A percentile compares a stretch with the other conserved stretches of the same genome.
Conservation (phyloP, 75 land plant species). For the Azolla pinnata region DNA sequence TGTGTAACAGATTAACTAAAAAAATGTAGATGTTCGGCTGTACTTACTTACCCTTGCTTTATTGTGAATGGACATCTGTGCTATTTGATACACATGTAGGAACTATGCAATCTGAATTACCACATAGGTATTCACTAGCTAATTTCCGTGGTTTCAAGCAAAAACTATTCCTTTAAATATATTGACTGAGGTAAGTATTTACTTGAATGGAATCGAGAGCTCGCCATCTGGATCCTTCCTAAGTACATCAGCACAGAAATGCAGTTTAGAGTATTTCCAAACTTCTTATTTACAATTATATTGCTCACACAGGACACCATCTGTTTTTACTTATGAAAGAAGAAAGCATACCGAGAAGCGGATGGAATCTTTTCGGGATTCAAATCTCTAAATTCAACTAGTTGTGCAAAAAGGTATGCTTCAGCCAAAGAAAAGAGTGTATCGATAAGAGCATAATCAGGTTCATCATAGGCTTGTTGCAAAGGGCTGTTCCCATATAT, state of each 20-base stretch:
- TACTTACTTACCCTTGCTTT: no score
- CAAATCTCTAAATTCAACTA: constrained; percentile 13
- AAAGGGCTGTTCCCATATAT: constrained; percentile 32
- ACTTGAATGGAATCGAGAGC: constrained; percentile 3
- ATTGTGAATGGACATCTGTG: no score
- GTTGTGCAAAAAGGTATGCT: constrained; percentile 21
- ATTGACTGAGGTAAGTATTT: background rate
- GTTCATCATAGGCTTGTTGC: constrained; percentile 28
- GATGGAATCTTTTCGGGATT: constrained; percentile 8
- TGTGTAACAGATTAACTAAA: no score
- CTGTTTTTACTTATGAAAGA: background rate
- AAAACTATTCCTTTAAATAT: background rate
- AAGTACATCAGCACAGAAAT: no score
- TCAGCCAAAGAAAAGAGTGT: constrained; percentile 20
- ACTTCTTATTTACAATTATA: no score
- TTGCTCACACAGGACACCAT: no score
- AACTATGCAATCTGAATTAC: no score
- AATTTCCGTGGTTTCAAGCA: no score
- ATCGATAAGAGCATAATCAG: constrained; percentile 24
- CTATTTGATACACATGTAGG: no score
- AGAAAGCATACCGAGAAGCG: constrained; percentile 9
- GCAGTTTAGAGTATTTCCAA: no score
- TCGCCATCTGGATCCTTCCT: background rate
- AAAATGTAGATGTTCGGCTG: no score
- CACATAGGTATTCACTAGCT: no score